Conservation (phyloP, 2,329 filamentous ascomycete species). For the Aspergillus alliaceus region DNA sequence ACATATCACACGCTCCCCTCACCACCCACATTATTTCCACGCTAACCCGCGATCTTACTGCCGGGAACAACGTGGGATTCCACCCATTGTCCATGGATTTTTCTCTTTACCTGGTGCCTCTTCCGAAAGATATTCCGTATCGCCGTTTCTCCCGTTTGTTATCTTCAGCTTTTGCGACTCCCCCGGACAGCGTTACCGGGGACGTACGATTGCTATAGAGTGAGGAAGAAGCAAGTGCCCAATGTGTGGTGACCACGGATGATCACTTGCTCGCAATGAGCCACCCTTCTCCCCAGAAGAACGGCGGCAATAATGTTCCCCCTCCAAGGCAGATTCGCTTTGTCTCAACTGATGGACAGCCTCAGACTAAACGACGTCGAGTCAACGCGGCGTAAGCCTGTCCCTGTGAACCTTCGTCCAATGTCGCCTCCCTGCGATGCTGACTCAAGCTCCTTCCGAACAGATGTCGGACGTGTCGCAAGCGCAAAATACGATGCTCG, state of each 20-base stretch:
- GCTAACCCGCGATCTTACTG: conserved; percentile 7
- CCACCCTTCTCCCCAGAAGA: conserved; percentile 38
- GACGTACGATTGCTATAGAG: conserved; percentile 14
- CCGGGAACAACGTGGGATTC: conserved; percentile 16
- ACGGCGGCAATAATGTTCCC: conserved; percentile 31
- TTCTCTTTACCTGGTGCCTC: conserved; percentile 15
- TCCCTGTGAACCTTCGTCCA: conserved; percentile 2
- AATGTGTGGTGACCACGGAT: conserved; percentile 37
- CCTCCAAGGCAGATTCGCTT: conserved; percentile 63
- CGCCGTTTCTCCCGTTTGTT: conserved; percentile 12
- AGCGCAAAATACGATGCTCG: conserved; percentile 73
- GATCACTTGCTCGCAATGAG: conserved; percentile 41
- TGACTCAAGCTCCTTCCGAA: background rate
- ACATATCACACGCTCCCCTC: conserved; percentile 1
- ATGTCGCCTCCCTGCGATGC: conserved; percentile 14
- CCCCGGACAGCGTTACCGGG: conserved; percentile 7
- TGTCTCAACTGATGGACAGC: conserved; percentile 78
- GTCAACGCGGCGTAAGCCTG: conserved; percentile 71
- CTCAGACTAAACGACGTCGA: conserved; percentile 73
- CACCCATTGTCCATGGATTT: conserved; percentile 23
- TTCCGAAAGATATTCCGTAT: conserved; percentile 14
- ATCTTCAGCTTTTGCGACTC: conserved; percentile 9
- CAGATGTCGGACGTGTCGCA: conserved; percentile 72
- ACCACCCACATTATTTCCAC: background rate
- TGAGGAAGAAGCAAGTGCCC: conserved; percentile 15